These are phyloP conservation scores for Aureobasidium subglaciale DNA, from an alignment of 2,329 filamentous ascomycete species.

Conservation along the genomic window DNA sequence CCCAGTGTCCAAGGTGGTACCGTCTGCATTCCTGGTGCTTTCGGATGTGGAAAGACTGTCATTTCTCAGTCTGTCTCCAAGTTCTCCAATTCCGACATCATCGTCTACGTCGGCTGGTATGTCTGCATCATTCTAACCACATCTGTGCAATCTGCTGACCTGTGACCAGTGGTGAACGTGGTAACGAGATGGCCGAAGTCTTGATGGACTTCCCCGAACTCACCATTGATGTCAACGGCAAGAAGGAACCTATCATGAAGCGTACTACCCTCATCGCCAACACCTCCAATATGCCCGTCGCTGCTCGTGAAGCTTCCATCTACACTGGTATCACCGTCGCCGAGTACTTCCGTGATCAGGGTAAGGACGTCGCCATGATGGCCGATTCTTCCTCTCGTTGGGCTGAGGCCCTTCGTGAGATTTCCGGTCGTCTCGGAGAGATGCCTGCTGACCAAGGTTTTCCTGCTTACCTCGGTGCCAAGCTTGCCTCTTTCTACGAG, in stretches of 20 bases:
- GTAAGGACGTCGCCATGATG: conserved; percentile 99
- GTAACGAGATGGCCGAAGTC: conserved; percentile 99
- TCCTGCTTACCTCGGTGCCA: conserved; percentile 92
- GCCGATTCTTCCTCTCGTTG: conserved; percentile 96
- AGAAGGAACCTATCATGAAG: conserved; percentile 99
- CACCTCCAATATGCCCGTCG: conserved; percentile 99
- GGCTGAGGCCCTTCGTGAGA: conserved; percentile 97
- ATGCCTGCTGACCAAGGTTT: conserved; percentile 99
- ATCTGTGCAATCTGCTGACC: conserved; percentile 14
- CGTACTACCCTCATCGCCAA: conserved; percentile 97
- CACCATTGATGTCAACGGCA: conserved; percentile 86
- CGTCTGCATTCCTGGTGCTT: conserved; percentile 95
- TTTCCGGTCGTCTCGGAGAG: conserved; percentile 96
- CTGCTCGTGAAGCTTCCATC: conserved; percentile 95
- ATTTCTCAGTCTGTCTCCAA: conserved; percentile 98
- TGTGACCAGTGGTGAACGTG: conserved; percentile 65
- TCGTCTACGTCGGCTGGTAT: conserved; percentile 81
- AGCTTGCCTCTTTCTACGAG: conserved; percentile 98
- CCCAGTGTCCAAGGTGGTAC: conserved; percentile 95
- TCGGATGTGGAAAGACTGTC: conserved; percentile 98
- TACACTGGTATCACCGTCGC: conserved; percentile 94
- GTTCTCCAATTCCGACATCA: conserved; percentile 99
- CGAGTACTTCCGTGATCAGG: conserved; percentile 96
- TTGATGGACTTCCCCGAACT: conserved; percentile 99
- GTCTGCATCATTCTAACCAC: too few relatives aligned